These are phyloP conservation scores for Didymella arachidicola DNA, from an alignment of 2,329 filamentous ascomycete genomes.

Conservation along the genomic window DNA sequence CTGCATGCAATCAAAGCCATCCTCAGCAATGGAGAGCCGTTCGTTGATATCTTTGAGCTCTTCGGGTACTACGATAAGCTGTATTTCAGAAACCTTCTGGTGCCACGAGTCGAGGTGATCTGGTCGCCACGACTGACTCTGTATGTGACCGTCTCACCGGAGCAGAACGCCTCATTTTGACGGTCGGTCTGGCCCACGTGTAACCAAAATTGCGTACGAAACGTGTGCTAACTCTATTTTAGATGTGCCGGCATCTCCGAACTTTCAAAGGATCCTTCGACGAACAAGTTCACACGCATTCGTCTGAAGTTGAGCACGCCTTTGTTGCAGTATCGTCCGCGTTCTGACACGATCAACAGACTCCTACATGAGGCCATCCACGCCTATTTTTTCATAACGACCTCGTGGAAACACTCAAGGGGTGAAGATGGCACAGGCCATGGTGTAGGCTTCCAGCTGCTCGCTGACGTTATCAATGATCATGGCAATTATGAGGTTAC, in stretches of 20 bases:
- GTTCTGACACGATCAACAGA: slow-evolving; percentile 54
- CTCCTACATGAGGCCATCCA: slow-evolving; percentile 57
- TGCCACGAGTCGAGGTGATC: slow-evolving; percentile 52
- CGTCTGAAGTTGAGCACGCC: slow-evolving; percentile 55
- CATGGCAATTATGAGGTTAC: slow-evolving; percentile 54
- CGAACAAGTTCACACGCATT: slow-evolving; percentile 50
- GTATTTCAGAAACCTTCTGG: slow-evolving; percentile 54
- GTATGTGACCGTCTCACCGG: slow-evolving; percentile 30
- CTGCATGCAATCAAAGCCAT: slow-evolving; percentile 48
- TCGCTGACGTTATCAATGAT: slow-evolving; percentile 56
- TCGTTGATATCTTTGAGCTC: slow-evolving; percentile 53
- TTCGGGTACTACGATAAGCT: slow-evolving; percentile 53
- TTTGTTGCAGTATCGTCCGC: slow-evolving; percentile 55
- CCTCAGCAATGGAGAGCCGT: slow-evolving; percentile 49
- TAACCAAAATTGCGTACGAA: slow-evolving; percentile 18
- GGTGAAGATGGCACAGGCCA: slow-evolving; percentile 55
- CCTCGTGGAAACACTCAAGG: slow-evolving; percentile 53
- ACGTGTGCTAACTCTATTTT: slow-evolving; percentile 27
- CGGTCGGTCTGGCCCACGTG: slow-evolving; percentile 22
- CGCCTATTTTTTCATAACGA: slow-evolving; percentile 58
- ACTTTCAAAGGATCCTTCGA: slow-evolving; percentile 50
- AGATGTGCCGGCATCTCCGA: slow-evolving; percentile 57
- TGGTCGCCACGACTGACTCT: slow-evolving; percentile 57
- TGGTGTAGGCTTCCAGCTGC: slow-evolving; percentile 53
- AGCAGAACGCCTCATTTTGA: slow-evolving; percentile 17